These are phyloP conservation scores for Tetrahymena malaccensis DNA, from an alignment of 73 alveolate species.

Conservation along the genomic window DNA sequence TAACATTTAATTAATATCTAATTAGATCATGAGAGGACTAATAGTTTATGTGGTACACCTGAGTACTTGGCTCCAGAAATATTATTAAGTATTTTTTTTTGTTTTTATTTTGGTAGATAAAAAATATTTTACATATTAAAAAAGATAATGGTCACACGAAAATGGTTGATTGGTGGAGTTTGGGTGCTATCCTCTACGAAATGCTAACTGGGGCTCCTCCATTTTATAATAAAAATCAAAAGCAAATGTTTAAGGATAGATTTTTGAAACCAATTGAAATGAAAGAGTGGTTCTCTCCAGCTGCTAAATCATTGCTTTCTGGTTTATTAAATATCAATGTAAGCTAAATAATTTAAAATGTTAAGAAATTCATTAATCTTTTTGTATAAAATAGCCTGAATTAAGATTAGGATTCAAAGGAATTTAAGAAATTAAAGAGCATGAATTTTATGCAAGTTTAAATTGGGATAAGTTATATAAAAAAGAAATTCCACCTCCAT, in stretches of 20 bases:
- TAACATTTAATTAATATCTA: background rate
- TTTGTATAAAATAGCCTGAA: conserved; percentile 21
- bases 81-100: background rate
- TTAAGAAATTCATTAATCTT: too few relatives aligned
- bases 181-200: conserved; percentile 87
- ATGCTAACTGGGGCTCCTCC: conserved; percentile 90
- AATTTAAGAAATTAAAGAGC: conserved; percentile 49
- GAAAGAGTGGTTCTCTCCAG: conserved; percentile 52
- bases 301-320: conserved; percentile 38
- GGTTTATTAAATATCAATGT: conserved; percentile 43
- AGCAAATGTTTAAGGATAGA: conserved; percentile 50
- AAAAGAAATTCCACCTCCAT: conserved; percentile 74
- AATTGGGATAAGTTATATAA: conserved; percentile 61
- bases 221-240: conserved; percentile 56
- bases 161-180: conserved; percentile 77
- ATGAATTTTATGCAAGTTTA: conserved; percentile 49
- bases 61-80: conserved; percentile 37
- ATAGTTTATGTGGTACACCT: conserved; percentile 41
- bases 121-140: too few relatives aligned
- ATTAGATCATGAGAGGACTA: background rate
- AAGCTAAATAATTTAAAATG: background rate
- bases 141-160: conserved; percentile 63
- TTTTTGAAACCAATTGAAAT: conserved; percentile 43
- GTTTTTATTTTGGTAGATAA: background rate
- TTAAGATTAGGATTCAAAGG: conserved; percentile 30